Evolutionary conservation across 768 basidiomycete species (phyloP).

Genomic region (Mycena maculata): DNA sequence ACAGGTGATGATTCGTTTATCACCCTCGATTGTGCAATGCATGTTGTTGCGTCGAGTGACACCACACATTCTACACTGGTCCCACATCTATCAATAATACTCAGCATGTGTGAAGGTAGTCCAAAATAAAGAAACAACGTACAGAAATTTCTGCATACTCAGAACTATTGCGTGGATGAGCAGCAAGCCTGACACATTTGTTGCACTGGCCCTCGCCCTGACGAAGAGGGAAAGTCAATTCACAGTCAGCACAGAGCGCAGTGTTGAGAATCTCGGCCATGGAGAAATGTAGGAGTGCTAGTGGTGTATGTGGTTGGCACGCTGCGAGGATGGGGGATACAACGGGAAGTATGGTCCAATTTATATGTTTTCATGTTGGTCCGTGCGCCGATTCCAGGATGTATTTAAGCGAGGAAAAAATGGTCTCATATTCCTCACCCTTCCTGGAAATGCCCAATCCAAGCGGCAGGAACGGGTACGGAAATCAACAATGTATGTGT

Average conservation of each 20-base stretch:
- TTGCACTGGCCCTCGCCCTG: neutral
- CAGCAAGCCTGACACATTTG: conserved; percentile 7
- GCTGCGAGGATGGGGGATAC: no score
- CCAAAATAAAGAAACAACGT: neutral
- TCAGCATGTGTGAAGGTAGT: neutral
- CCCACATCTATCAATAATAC: conserved; percentile 9
- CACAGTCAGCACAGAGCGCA: neutral
- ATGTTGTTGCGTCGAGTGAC: conserved; percentile 14
- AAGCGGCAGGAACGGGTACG: conserved; percentile 6
- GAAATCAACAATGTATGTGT: conserved; percentile 7
- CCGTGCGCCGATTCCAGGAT: neutral
- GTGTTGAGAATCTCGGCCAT: neutral
- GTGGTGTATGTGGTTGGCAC: no score
- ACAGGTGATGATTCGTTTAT: neutral
- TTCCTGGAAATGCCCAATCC: conserved; percentile 4
- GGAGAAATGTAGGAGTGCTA: no score
- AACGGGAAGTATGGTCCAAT: no score
- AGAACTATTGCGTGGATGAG: neutral
- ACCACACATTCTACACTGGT: conserved; percentile 13
- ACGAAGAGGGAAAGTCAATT: neutral
- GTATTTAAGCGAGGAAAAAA: conserved; percentile 4
- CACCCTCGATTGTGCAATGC: neutral
- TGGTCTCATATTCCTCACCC: neutral
- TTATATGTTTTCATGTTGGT: conserved; percentile 6
- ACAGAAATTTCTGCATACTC: conserved; percentile 2